Conservation (phyloP, 805 yeast species). For the Metschnikowia santaceciliae region DNA sequence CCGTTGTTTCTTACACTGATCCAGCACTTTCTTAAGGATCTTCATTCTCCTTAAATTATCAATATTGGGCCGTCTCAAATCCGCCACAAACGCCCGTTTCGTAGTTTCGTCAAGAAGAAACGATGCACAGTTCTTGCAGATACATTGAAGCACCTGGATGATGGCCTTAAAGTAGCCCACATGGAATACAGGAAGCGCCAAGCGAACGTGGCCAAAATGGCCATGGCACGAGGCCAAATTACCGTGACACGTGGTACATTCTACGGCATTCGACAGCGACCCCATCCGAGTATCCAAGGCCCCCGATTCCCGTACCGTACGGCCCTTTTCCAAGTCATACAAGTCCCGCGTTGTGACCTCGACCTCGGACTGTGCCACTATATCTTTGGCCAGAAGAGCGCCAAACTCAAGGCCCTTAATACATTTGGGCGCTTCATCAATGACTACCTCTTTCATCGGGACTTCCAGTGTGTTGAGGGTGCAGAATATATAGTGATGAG, state of each 20-base stretch:
- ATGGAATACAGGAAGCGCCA: constrained; percentile 95
- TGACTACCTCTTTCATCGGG: constrained; percentile 46
- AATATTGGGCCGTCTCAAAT: constrained; percentile 79
- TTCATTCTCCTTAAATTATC: constrained; percentile 93
- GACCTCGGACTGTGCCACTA: constrained; percentile 89
- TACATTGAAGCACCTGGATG: constrained; percentile 80
- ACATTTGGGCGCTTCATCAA: constrained; percentile 83
- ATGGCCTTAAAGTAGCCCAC: constrained; percentile 95
- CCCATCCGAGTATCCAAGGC: constrained; percentile 95
- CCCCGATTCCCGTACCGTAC: constrained; percentile 78
- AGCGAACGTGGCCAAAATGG: constrained; percentile 91
- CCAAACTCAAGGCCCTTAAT: constrained; percentile 90
- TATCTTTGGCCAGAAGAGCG: constrained; percentile 87
- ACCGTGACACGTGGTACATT: constrained; percentile 91
- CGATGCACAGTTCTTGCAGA: constrained; percentile 86
- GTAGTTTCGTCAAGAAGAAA: constrained; percentile 69
- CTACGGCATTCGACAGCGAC: constrained; percentile 77
- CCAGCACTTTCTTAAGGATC: constrained; percentile 73
- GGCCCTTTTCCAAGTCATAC: constrained; percentile 84
- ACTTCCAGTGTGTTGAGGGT: no score
- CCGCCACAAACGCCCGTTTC: constrained; percentile 66
- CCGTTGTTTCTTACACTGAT: constrained; percentile 94
- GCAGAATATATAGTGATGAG: background rate
- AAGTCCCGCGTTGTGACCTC: constrained; percentile 89
- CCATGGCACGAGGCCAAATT: constrained; percentile 94